Conservation (phyloP, 805 yeast genomes). For the Priceomyces castillae region DNA sequence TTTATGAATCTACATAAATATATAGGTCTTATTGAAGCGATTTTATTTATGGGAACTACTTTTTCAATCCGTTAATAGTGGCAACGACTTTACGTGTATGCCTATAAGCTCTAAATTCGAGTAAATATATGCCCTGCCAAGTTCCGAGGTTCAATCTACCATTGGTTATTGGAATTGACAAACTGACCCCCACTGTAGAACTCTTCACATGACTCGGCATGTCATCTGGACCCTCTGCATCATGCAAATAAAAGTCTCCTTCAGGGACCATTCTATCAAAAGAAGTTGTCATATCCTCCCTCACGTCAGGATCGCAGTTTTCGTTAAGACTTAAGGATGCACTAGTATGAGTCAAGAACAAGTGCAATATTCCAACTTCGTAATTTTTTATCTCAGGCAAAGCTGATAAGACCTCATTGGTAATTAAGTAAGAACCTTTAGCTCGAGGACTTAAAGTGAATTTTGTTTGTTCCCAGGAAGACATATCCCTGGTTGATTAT, state of each 20-base stretch:
- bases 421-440: conserved; percentile 69
- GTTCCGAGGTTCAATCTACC: conserved; percentile 73
- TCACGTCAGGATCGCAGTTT: conserved; percentile 77
- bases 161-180: conserved; percentile 65
- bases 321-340: conserved; percentile 77
- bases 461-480: conserved; percentile 58
- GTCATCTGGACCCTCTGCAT: conserved; percentile 80
- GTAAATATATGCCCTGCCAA: conserved; percentile 80
- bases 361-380: conserved; percentile 60
- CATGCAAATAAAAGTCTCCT: conserved; percentile 53
- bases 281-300: conserved; percentile 63
- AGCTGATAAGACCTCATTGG: conserved; percentile 56
- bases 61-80: conserved; percentile 62
- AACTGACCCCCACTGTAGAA: conserved; percentile 55
- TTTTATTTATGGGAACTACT: conserved; percentile 14
- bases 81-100: conserved; percentile 70
- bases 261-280: conserved; percentile 70
- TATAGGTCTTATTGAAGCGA: conserved; percentile 17
- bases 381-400: conserved; percentile 60
- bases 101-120: conserved; percentile 65
- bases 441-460: conserved; percentile 55
- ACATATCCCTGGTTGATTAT: conserved; percentile 3
- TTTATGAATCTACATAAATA: conserved; percentile 16
- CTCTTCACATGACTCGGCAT: conserved; percentile 81
- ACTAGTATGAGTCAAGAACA: conserved; percentile 76